phyloP scores from a whole-genome alignment of 768 basidiomycete species.

The Tricholoma bakamatsutake region DNA sequence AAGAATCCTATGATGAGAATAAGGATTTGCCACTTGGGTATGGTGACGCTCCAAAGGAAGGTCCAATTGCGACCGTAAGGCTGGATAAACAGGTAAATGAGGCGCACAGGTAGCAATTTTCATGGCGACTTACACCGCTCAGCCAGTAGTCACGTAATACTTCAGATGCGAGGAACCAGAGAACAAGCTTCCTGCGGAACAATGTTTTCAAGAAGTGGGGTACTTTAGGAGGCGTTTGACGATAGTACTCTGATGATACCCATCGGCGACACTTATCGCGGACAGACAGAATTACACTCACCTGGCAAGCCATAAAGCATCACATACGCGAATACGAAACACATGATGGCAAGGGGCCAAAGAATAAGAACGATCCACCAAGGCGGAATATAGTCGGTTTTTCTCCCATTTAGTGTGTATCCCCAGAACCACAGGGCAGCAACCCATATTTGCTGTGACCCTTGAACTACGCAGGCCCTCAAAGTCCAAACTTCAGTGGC shows the following conservation, averaged over 20 bases:
- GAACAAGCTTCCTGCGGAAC: slow-evolving; percentile 84
- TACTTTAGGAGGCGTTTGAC: slow-evolving; percentile 91
- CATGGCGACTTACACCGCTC: slow-evolving; percentile 59
- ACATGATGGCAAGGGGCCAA: slow-evolving; percentile 78
- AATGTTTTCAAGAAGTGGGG: slow-evolving; percentile 88
- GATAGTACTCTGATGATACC: slow-evolving; percentile 63
- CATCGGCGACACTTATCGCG: slow-evolving; percentile 4
- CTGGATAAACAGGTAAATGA: slow-evolving; percentile 27
- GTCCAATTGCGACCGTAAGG: slow-evolving; percentile 94
- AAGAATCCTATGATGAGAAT: slow-evolving; percentile 82
- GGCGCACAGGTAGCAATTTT: background rate
- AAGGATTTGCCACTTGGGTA: slow-evolving; percentile 79
- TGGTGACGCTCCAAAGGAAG: slow-evolving; percentile 83
- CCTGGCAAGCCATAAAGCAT: slow-evolving; percentile 87
- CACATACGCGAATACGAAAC: slow-evolving; percentile 73
- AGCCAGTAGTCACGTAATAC: slow-evolving; percentile 90
- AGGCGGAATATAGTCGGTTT: slow-evolving; percentile 53
- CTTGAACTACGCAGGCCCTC: slow-evolving; percentile 89
- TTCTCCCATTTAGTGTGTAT: slow-evolving; percentile 57
- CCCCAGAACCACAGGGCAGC: slow-evolving; percentile 98
- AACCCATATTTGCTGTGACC: slow-evolving; percentile 94
- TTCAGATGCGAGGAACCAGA: slow-evolving; percentile 94
- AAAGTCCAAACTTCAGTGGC: slow-evolving; percentile 93
- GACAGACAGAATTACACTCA: slow-evolving; percentile 21
- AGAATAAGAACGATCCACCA: slow-evolving; percentile 81